Conservation (phyloP, 2,329 filamentous ascomycete species). For the Hymenotorrendiella dingleyae region DNA sequence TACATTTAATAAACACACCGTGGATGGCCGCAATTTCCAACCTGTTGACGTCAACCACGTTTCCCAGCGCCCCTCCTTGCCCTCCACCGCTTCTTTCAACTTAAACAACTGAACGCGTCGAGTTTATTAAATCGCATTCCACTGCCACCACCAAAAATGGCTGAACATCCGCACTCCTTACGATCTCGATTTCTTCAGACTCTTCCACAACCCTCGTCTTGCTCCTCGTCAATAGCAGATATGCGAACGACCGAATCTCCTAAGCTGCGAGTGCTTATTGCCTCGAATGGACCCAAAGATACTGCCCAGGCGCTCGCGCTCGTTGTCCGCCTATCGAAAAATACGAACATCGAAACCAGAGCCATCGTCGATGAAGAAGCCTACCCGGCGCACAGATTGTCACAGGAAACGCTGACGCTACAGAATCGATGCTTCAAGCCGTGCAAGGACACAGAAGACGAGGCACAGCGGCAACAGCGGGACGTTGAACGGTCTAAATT, state of each 20-base stretch:
- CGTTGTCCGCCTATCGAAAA: slow-evolving; percentile 61
- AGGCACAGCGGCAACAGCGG: too few species aligned
- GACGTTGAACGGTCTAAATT: slow-evolving; percentile 22
- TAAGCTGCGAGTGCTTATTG: slow-evolving; percentile 57
- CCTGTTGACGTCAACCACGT: slow-evolving; percentile 8
- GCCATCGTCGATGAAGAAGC: slow-evolving; percentile 62
- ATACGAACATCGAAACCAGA: slow-evolving; percentile 53
- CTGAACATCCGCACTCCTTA: slow-evolving; percentile 12
- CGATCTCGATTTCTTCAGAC: slow-evolving; percentile 10
- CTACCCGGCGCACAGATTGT: slow-evolving; percentile 42
- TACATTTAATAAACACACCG: too few species aligned
- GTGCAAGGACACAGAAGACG: slow-evolving; percentile 18
- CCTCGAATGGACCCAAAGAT: slow-evolving; percentile 59
- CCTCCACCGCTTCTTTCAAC: slow-evolving; percentile 5
- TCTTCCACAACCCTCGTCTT: slow-evolving; percentile 20
- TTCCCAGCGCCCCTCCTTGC: neutral
- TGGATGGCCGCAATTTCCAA: neutral
- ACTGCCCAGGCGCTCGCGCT: slow-evolving; percentile 61
- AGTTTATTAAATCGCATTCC: neutral
- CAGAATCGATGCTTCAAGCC: slow-evolving; percentile 44
- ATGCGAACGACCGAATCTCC: slow-evolving; percentile 42
- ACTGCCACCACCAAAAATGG: slow-evolving; percentile 13
- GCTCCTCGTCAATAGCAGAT: slow-evolving; percentile 24
- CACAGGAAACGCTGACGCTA: slow-evolving; percentile 56
- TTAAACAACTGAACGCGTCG: neutral